Conservation (phyloP, 164 flowering plant species). For the Vitis riparia region DNA sequence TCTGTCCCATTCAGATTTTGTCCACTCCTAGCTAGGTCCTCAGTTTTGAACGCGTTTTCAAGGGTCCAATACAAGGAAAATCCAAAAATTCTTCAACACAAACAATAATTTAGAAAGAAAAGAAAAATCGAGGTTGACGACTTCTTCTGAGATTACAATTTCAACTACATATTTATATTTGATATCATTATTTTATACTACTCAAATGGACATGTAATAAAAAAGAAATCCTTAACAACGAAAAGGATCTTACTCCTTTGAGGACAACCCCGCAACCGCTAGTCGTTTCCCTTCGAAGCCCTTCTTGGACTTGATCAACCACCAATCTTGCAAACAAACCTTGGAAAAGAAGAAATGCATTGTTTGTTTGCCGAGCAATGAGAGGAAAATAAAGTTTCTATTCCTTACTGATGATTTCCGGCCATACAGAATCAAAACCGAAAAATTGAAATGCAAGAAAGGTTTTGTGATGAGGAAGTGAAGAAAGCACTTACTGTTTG, state of each 20-base stretch:
- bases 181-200: too few relatives aligned
- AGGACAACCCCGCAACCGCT: slow-evolving; percentile 47
- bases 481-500: slow-evolving; percentile 8
- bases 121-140: not conserved
- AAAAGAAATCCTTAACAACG: not conserved
- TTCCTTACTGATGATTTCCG: not conserved
- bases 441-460: not conserved
- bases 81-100: too few relatives aligned
- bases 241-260: slow-evolving; percentile 25
- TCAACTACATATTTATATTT: too few relatives aligned
- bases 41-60: too few relatives aligned
- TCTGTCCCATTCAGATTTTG: too few relatives aligned
- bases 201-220: too few relatives aligned
- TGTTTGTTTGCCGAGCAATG: not conserved
- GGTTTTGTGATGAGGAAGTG: not conserved
- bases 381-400: not conserved
- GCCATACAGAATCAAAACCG: not conserved
- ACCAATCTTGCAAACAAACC: slow-evolving; percentile 68
- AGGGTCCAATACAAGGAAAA: not conserved
- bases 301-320: slow-evolving; percentile 42
- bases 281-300: slow-evolving; percentile 41
- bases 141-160: too few relatives aligned
- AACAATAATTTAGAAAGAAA: not conserved
- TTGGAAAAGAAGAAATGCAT: slow-evolving; percentile 4
- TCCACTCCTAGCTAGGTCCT: too few relatives aligned